Evolutionary conservation across 768 basidiomycete species (phyloP).

Genomic region (Leccinum broughii): DNA sequence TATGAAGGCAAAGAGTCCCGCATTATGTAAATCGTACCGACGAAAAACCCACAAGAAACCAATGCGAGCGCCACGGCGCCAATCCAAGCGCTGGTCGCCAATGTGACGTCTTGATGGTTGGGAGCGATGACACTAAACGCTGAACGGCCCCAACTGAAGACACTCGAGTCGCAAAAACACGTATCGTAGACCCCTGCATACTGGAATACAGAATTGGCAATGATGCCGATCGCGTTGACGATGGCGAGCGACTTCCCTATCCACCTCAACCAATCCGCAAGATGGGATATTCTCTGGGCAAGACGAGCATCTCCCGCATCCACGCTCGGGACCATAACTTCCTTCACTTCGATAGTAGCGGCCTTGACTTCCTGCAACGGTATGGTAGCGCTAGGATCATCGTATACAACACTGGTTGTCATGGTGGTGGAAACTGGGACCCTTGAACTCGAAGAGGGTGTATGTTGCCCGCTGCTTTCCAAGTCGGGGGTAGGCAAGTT

Average conservation of each 20-base stretch:
- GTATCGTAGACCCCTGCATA: slow-evolving; percentile 27
- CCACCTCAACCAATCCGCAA: slow-evolving; percentile 26
- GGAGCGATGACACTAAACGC: slow-evolving; percentile 35
- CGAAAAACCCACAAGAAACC: slow-evolving; percentile 24
- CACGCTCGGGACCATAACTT: neutral
- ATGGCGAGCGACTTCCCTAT: slow-evolving; percentile 30
- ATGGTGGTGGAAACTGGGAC: neutral
- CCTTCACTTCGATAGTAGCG: neutral
- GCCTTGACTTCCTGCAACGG: neutral
- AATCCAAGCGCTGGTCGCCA: slow-evolving; percentile 38
- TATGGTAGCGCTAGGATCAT: neutral
- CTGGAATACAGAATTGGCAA: slow-evolving; percentile 33
- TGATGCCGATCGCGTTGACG: slow-evolving; percentile 27
- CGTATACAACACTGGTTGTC: too few relatives aligned
- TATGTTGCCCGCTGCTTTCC: neutral
- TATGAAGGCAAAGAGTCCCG: slow-evolving; percentile 23
- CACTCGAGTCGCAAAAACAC: slow-evolving; percentile 34
- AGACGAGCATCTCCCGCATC: neutral
- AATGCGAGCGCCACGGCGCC: slow-evolving; percentile 36
- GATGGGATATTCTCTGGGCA: neutral
- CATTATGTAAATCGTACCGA: slow-evolving; percentile 31
- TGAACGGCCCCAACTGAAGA: slow-evolving; percentile 13
- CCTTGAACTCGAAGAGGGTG: neutral
- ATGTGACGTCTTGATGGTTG: slow-evolving; percentile 17
- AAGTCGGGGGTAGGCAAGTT: neutral